phyloP scores from a whole-genome alignment of 202 grass and related monocot genomes.

The Musa balbisiana region DNA sequence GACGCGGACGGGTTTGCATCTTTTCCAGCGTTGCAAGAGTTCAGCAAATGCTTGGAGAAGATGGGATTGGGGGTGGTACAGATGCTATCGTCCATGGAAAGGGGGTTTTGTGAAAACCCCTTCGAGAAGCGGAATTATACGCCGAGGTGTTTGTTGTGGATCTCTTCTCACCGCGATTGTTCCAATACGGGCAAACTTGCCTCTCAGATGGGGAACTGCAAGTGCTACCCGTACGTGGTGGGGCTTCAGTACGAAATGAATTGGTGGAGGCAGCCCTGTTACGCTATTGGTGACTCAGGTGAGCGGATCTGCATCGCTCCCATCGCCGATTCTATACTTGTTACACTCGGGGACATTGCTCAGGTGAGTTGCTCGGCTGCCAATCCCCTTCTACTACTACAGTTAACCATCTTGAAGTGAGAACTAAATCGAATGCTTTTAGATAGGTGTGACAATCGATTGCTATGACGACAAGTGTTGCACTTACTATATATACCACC shows the following conservation, averaged over 20 bases:
- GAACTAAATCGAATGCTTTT: conserved; percentile 1
- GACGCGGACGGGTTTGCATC: conserved; percentile 21
- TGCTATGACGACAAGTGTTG: too few relatives aligned
- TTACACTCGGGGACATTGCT: conserved; percentile 60
- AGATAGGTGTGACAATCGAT: not conserved
- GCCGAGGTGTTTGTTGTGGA: conserved; percentile 55
- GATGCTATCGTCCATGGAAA: conserved; percentile 7
- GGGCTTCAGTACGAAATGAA: conserved; percentile 44
- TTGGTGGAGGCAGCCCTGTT: conserved; percentile 25
- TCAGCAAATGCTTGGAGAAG: conserved; percentile 33
- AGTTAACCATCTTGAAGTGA: not conserved
- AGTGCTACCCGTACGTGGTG: conserved; percentile 49
- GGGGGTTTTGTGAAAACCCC: conserved; percentile 30
- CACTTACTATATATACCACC: too few relatives aligned
- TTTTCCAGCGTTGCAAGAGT: conserved; percentile 24
- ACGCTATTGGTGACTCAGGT: conserved; percentile 37
- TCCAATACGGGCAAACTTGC: not conserved
- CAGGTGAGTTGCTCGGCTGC: conserved; percentile 32
- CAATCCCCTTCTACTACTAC: not conserved
- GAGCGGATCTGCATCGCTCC: conserved; percentile 31
- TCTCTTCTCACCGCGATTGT: conserved; percentile 26
- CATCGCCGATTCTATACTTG: conserved; percentile 33
- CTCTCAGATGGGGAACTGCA: conserved; percentile 21
- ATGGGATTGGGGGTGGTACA: conserved; percentile 33
- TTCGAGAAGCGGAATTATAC: conserved; percentile 26